Conservation (phyloP, 805 yeast species). For the Sugiyamaella marilandica region DNA sequence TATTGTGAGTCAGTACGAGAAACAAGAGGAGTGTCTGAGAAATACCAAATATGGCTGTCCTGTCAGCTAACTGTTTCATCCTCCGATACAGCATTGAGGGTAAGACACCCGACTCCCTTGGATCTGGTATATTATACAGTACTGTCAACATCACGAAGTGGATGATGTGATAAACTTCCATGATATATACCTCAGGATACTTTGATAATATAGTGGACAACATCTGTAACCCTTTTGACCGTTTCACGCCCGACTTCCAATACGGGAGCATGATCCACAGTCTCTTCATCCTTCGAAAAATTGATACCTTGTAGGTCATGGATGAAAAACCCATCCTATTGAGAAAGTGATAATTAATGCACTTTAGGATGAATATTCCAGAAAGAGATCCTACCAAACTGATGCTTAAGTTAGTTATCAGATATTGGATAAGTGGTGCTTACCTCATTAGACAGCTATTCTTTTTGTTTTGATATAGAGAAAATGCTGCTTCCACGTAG, state of each 20-base stretch:
- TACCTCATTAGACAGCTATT: background rate
- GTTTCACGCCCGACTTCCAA: slow-evolving; percentile 3
- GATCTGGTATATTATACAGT: slow-evolving; percentile 12
- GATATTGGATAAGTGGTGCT: background rate
- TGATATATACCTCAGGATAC: slow-evolving; percentile 32
- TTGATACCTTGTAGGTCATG: no score
- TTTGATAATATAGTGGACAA: slow-evolving; percentile 27
- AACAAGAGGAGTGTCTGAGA: slow-evolving; percentile 43
- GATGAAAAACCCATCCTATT: background rate
- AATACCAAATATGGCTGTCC: slow-evolving; percentile 25
- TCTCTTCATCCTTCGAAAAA: background rate
- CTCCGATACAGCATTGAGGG: slow-evolving; percentile 12
- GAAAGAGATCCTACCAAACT: background rate
- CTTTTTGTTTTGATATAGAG: background rate
- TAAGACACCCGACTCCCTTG: slow-evolving; percentile 3
- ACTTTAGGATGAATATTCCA: no score
- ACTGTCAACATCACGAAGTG: slow-evolving; percentile 26
- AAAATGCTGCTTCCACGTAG: background rate
- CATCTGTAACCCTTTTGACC: background rate
- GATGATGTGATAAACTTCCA: slow-evolving; percentile 30
- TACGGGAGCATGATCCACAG: background rate
- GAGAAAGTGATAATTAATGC: background rate
- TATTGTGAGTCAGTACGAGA: slow-evolving; percentile 67
- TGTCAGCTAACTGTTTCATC: slow-evolving; percentile 32
- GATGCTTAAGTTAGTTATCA: background rate